Evolutionary conservation across 768 basidiomycete species (phyloP).

Genomic region (Suillus americanus): DNA sequence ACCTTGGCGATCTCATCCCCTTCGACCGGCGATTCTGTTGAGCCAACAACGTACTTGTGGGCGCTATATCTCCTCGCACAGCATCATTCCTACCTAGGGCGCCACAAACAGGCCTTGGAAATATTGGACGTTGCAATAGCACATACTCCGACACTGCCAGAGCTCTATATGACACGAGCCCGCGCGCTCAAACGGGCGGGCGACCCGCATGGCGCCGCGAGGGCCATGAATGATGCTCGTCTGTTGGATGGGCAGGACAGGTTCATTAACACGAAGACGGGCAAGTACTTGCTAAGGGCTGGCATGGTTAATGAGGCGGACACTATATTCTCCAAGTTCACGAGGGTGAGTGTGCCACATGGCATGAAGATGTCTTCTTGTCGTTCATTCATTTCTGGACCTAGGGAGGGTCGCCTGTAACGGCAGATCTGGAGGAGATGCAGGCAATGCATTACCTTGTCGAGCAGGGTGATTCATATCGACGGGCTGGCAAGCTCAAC

Average conservation of each 20-base stretch:
- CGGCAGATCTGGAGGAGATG: constrained; percentile 90
- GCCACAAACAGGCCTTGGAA: constrained; percentile 48
- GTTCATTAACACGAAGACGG: constrained; percentile 91
- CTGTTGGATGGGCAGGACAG: constrained; percentile 91
- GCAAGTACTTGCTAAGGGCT: constrained; percentile 85
- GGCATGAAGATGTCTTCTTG: background rate
- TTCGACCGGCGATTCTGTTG: constrained; percentile 19
- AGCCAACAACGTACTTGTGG: constrained; percentile 90
- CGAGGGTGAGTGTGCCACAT: constrained; percentile 61
- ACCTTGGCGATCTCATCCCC: constrained; percentile 30
- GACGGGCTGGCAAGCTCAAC: constrained; percentile 61
- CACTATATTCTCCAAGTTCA: constrained; percentile 80
- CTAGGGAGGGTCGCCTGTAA: constrained; percentile 86
- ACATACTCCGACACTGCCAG: constrained; percentile 94
- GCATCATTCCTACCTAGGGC: constrained; percentile 69
- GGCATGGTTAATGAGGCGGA: constrained; percentile 78
- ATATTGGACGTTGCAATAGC: constrained; percentile 63
- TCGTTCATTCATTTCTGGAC: background rate
- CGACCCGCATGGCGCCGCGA: constrained; percentile 73
- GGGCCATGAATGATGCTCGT: constrained; percentile 77
- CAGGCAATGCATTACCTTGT: constrained; percentile 86
- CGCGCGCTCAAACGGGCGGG: constrained; percentile 86
- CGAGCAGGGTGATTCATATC: constrained; percentile 78
- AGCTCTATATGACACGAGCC: constrained; percentile 79
- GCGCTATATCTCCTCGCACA: constrained; percentile 93